Evolutionary conservation across 1,284 basidiomycete genomes (phyloP).

Genomic region (Puccinia coronata): DNA sequence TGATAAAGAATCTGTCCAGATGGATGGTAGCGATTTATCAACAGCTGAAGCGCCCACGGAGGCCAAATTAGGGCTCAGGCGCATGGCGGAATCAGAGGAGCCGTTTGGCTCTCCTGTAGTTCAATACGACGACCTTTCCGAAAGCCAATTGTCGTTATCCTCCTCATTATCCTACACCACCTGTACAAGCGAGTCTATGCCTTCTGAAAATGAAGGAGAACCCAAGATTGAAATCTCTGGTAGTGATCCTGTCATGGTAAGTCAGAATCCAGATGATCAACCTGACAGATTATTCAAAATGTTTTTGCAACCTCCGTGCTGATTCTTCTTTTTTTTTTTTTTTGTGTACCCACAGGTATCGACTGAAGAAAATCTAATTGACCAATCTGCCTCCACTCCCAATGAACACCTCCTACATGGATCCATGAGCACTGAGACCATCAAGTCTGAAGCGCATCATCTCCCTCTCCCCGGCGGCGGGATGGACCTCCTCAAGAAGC

Average conservation of each 20-base stretch:
- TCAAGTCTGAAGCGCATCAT: slow-evolving; percentile 47
- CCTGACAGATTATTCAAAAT: no score
- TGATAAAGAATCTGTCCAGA: neutral
- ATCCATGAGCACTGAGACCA: slow-evolving; percentile 47
- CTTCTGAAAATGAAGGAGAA: slow-evolving; percentile 15
- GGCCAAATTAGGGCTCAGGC: neutral
- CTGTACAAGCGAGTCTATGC: slow-evolving; percentile 13
- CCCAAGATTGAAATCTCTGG: neutral
- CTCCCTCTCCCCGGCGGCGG: slow-evolving; percentile 21
- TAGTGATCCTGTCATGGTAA: slow-evolving; percentile 27
- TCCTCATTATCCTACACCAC: slow-evolving; percentile 33
- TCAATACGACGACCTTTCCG: slow-evolving; percentile 24
- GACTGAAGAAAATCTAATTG: neutral
- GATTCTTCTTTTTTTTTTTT: no score
- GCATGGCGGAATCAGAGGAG: neutral
- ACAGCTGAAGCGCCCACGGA: neutral
- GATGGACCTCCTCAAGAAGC: slow-evolving; percentile 42
- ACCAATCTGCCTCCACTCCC: neutral
- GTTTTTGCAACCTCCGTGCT: no score
- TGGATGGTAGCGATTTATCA: neutral
- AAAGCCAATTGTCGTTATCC: slow-evolving; percentile 26
- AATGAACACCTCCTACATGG: slow-evolving; percentile 37
- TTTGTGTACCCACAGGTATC: slow-evolving; percentile 1
- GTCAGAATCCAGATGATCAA: neutral
- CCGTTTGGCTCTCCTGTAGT: neutral